Evolutionary conservation across 257 asterid species (phyloP).

Genomic region (Gentiana macrophylla): DNA sequence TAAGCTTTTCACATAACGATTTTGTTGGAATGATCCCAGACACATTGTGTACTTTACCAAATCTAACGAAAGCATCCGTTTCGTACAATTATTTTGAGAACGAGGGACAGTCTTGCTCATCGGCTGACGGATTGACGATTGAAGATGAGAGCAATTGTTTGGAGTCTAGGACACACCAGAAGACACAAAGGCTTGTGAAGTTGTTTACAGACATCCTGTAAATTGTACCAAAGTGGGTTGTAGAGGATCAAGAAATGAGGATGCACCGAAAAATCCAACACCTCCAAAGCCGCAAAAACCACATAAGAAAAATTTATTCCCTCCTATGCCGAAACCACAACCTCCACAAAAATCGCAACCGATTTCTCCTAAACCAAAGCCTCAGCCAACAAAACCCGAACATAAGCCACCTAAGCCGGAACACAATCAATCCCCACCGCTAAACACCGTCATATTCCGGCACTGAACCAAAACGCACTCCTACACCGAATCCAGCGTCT

Average conservation of each 20-base stretch:
- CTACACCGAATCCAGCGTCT: conserved; percentile 2
- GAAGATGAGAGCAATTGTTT: conserved; percentile 44
- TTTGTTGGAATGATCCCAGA: conserved; percentile 48
- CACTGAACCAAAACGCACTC: not conserved
- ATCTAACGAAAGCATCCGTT: conserved; percentile 26
- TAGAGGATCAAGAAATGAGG: conserved; percentile 11
- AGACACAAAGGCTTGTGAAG: conserved; percentile 31
- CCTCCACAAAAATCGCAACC: conserved; percentile 5
- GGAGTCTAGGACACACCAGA: conserved; percentile 22
- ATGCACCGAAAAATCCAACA: conserved; percentile 13
- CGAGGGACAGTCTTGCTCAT: conserved; percentile 27
- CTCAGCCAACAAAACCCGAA: not conserved
- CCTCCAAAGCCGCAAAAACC: conserved; percentile 12
- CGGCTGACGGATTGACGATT: conserved; percentile 15
- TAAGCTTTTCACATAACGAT: conserved; percentile 27
- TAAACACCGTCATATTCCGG: conserved; percentile 10
- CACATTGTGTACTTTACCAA: conserved; percentile 40
- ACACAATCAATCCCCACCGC: conserved; percentile 4
- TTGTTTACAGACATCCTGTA: conserved; percentile 26
- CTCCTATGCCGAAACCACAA: conserved; percentile 1
- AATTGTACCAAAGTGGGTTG: conserved; percentile 40
- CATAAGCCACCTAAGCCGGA: not conserved
- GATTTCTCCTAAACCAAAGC: not conserved
- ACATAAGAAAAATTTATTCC: not conserved
- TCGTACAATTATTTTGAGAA: conserved; percentile 40